These are phyloP conservation scores for Fusarium brevicatenulatum DNA, from an alignment of 2,329 filamentous ascomycete species.

Conservation along the genomic window DNA sequence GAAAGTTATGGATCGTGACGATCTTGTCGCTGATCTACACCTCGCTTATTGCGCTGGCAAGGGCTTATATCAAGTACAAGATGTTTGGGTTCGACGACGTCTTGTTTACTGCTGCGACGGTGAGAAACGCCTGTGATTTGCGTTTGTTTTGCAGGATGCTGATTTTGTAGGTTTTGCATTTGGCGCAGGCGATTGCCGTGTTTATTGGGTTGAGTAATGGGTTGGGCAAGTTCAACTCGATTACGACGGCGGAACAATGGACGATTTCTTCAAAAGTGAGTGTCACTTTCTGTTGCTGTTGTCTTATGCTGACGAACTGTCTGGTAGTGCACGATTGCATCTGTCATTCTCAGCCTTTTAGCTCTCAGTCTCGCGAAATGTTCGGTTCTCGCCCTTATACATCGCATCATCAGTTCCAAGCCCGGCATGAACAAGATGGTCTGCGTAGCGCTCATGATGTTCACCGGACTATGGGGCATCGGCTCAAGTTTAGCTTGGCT, in stretches of 20 bases:
- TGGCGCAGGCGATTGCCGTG: slow-evolving; percentile 28
- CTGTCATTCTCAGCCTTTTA: slow-evolving; percentile 19
- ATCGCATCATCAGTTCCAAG: slow-evolving; percentile 33
- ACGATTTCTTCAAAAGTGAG: slow-evolving; percentile 18
- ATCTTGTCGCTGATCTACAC: slow-evolving; percentile 38
- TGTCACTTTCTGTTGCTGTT: not conserved
- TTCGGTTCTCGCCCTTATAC: slow-evolving; percentile 34
- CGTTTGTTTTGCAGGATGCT: not conserved
- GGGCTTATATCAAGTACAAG: slow-evolving; percentile 36
- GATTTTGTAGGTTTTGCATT: slow-evolving; percentile 17
- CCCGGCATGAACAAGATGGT: slow-evolving; percentile 21
- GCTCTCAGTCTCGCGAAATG: slow-evolving; percentile 25
- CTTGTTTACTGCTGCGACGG: slow-evolving; percentile 22
- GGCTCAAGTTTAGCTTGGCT: slow-evolving; percentile 21
- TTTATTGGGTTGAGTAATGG: slow-evolving; percentile 32
- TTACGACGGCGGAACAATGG: slow-evolving; percentile 26
- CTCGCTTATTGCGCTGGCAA: slow-evolving; percentile 19
- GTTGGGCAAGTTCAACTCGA: slow-evolving; percentile 30
- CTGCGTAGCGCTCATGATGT: slow-evolving; percentile 20
- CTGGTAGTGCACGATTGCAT: slow-evolving; percentile 10
- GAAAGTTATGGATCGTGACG: slow-evolving; percentile 36
- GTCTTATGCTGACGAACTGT: not conserved
- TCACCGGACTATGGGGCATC: slow-evolving; percentile 18
- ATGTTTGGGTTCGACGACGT: slow-evolving; percentile 37
- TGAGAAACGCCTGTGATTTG: not conserved